A percentile compares a stretch with the other conserved stretches of the same genome.
Conservation (phyloP, 768 basidiomycete genomes). For the Amanita rimosa region DNA sequence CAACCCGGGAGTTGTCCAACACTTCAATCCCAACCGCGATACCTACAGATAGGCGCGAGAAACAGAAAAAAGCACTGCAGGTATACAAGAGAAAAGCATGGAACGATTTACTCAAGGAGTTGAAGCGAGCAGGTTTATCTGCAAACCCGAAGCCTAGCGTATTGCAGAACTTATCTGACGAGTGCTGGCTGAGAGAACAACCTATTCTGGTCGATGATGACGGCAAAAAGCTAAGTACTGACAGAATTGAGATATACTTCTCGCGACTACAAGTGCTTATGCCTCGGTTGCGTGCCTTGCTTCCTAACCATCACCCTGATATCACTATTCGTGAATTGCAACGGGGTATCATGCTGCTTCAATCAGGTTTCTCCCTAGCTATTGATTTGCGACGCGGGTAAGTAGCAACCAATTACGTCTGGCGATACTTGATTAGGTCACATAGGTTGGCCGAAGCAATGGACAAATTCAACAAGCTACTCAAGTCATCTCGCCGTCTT, state of each 20-base stretch:
- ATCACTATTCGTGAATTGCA: slow-evolving; percentile 80
- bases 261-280: slow-evolving; percentile 51
- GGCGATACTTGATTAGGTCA: background rate
- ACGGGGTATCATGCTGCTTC: slow-evolving; percentile 65
- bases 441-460: slow-evolving; percentile 20
- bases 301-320: slow-evolving; percentile 70
- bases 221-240: slow-evolving; percentile 14
- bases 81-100: slow-evolving; percentile 83
- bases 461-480: slow-evolving; percentile 14
- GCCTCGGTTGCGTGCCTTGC: slow-evolving; percentile 48
- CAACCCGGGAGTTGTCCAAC: slow-evolving; percentile 44
- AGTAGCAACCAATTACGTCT: slow-evolving; percentile 16
- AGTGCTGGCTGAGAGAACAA: slow-evolving; percentile 59
- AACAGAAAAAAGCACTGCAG: slow-evolving; percentile 60
- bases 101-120: slow-evolving; percentile 83
- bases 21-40: slow-evolving; percentile 29
- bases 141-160: slow-evolving; percentile 61
- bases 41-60: slow-evolving; percentile 40
- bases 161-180: slow-evolving; percentile 40
- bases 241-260: slow-evolving; percentile 54
- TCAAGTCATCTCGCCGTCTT: slow-evolving; percentile 18
- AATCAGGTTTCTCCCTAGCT: slow-evolving; percentile 65
- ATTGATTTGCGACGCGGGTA: slow-evolving; percentile 55
- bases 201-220: slow-evolving; percentile 22
- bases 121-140: slow-evolving; percentile 71